A percentile compares a stretch with the other conserved stretches of the same genome.
Evolutionary conservation across 129 eudicot genomes (phyloP).

Genomic region (Pulicaria dysenterica): DNA sequence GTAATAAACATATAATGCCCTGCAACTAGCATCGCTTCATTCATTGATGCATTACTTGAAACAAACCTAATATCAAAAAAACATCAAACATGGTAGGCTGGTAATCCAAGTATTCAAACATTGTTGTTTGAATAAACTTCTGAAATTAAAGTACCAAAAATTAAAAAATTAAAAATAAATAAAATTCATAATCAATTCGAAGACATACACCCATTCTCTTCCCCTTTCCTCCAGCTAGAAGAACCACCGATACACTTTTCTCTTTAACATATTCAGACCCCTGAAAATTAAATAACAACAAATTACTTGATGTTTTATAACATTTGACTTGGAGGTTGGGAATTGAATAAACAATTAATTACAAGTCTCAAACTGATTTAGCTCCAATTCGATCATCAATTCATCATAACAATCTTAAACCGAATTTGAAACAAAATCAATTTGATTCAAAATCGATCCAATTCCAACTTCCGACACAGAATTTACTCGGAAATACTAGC

Average conservation of each 20-base stretch:
- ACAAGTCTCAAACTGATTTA: conserved; percentile 11
- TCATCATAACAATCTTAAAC: neutral
- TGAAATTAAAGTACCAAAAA: neutral
- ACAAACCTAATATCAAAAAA: neutral
- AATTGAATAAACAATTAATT: neutral
- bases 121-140: conserved; percentile 13
- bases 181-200: neutral
- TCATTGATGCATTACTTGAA: neutral
- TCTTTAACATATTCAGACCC: conserved; percentile 62
- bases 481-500: neutral
- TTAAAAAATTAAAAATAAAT: neutral
- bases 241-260: conserved; percentile 91
- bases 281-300: conserved; percentile 38
- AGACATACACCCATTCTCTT: conserved; percentile 91
- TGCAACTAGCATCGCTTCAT: no score
- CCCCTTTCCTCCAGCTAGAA: conserved; percentile 97
- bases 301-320: neutral
- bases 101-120: neutral
- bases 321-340: neutral
- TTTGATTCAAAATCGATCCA: neutral
- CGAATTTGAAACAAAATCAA: neutral
- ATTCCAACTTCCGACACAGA: neutral
- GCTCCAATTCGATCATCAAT: neutral
- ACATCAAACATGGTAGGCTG: neutral
- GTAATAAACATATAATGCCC: neutral